These are phyloP conservation scores for Epicoccum nigrum DNA, from an alignment of 2,329 filamentous ascomycete genomes.

Conservation along the genomic window DNA sequence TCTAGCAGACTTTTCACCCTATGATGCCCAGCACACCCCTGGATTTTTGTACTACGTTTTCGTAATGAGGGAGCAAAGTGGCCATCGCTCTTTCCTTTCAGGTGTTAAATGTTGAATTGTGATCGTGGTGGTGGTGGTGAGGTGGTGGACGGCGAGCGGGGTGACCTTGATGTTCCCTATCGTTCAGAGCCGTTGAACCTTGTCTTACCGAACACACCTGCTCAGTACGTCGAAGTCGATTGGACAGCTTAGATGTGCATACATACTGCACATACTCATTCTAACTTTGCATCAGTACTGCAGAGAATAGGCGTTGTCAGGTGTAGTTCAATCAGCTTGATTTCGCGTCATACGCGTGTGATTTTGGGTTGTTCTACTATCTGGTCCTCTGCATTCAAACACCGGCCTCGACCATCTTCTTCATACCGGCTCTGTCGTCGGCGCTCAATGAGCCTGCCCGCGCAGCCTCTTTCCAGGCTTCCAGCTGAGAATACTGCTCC, in stretches of 20 bases:
- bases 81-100: neutral
- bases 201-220: constrained; percentile 11
- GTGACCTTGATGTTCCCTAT: constrained; percentile 10
- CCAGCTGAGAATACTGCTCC: constrained; percentile 39
- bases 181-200: constrained; percentile 3
- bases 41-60: neutral
- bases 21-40: neutral
- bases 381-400: neutral
- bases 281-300: neutral
- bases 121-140: constrained; percentile 8
- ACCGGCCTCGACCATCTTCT: constrained; percentile 33
- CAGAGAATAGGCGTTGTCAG: too few species aligned
- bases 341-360: neutral
- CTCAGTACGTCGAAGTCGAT: constrained; percentile 8
- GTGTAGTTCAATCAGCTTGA: too few species aligned
- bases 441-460: constrained; percentile 39
- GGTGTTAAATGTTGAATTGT: neutral
- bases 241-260: neutral
- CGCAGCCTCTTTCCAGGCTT: constrained; percentile 47
- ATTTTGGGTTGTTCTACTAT: neutral
- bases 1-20: constrained; percentile 10
- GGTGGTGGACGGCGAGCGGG: constrained; percentile 11
- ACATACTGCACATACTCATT: neutral
- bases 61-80: neutral
- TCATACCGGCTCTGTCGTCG: constrained; percentile 45